phyloP scores from a whole-genome alignment of 202 grass and related monocot species.

The Zizania palustris region DNA sequence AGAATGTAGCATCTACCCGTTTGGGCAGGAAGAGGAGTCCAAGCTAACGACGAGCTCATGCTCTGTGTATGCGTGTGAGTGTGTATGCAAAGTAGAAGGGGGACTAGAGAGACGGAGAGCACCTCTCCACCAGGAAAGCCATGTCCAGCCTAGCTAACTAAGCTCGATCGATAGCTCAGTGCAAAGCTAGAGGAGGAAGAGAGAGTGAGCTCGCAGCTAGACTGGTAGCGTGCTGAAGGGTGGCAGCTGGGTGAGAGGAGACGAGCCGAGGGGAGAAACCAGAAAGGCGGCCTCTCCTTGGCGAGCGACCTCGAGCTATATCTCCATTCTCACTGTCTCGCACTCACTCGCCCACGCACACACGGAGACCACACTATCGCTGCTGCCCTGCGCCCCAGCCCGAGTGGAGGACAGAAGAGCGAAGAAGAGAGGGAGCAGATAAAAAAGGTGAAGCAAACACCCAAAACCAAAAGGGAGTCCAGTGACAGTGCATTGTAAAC shows the following conservation, averaged over 20 bases:
- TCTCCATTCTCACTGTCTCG: no score
- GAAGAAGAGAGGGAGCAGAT: slow-evolving; percentile 1
- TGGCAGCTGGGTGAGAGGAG: no score
- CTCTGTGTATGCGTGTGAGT: slow-evolving; percentile 1
- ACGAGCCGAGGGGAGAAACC: no score
- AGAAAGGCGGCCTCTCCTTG: no score
- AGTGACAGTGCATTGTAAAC: slow-evolving; percentile 27
- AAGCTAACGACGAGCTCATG: slow-evolving; percentile 6
- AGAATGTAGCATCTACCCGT: slow-evolving; percentile 17
- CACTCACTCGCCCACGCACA: no score
- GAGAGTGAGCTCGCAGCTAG: no score
- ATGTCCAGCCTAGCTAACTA: no score
- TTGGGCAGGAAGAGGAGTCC: not conserved
- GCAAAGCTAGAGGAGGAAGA: no score
- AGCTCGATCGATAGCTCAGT: no score
- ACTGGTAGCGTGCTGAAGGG: no score
- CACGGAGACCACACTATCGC: slow-evolving; percentile 9
- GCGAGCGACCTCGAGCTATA: no score
- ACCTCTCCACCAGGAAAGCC: no score
- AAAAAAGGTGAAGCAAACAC: not conserved
- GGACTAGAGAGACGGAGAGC: not conserved
- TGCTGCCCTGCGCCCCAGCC: not conserved
- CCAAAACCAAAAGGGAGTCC: not conserved
- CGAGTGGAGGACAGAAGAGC: not conserved
- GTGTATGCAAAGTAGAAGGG: not conserved